A percentile compares a stretch with the other conserved stretches of the same genome.
Conservation (phyloP, 192 early-diverging fungal genomes). For the Rhizophagus clarus region DNA sequence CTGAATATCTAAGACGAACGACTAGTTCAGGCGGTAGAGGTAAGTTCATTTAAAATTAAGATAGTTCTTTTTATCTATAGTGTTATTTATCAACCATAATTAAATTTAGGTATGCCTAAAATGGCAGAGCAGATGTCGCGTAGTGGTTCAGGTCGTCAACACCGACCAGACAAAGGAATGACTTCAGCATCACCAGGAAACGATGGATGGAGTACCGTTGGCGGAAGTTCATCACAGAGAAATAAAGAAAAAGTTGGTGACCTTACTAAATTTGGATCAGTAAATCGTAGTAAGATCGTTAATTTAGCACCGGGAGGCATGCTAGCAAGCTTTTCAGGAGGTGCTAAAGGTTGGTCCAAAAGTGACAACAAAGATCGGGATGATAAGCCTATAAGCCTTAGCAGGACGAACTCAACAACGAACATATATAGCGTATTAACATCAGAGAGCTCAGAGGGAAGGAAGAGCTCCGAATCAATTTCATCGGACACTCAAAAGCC, state of each 20-base stretch:
- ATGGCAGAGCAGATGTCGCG: slow-evolving; percentile 63
- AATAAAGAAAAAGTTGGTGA: slow-evolving; percentile 56
- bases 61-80: neutral
- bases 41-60: slow-evolving; percentile 15
- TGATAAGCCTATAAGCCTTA: slow-evolving; percentile 47
- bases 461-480: slow-evolving; percentile 23
- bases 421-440: slow-evolving; percentile 45
- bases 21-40: slow-evolving; percentile 64
- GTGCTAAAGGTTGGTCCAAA: slow-evolving; percentile 49
- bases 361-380: slow-evolving; percentile 48
- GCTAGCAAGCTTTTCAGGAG: slow-evolving; percentile 41
- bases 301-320: slow-evolving; percentile 59
- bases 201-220: slow-evolving; percentile 77
- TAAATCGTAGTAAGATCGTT: slow-evolving; percentile 58
- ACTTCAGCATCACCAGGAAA: slow-evolving; percentile 45
- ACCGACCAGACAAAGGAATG: slow-evolving; percentile 37
- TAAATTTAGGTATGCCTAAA: slow-evolving; percentile 49
- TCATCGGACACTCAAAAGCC: slow-evolving; percentile 3
- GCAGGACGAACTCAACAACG: slow-evolving; percentile 47
- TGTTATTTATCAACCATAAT: neutral
- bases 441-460: slow-evolving; percentile 41
- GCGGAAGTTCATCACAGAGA: slow-evolving; percentile 50
- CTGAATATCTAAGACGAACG: slow-evolving; percentile 67
- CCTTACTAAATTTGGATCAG: slow-evolving; percentile 74
- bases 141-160: slow-evolving; percentile 57